phyloP scores from a whole-genome alignment of 768 basidiomycete species.

The Pholiota conissans region DNA sequence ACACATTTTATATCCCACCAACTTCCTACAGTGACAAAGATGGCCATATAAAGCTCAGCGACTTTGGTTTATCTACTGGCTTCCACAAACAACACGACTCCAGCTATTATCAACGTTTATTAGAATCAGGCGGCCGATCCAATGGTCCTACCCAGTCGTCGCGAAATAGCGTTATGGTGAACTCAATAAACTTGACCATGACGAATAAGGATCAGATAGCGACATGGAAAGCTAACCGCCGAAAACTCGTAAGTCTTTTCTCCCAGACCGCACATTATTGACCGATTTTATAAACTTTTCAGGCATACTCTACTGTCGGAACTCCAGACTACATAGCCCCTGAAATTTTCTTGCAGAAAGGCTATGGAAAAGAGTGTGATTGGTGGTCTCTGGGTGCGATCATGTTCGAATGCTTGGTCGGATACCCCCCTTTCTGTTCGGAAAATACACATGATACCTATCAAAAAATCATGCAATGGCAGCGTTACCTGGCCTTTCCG shows the following conservation, averaged over 20 bases:
- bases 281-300: constrained; percentile 2
- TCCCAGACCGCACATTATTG: neutral
- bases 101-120: constrained; percentile 86
- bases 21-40: constrained; percentile 66
- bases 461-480: constrained; percentile 97
- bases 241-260: constrained; percentile 77
- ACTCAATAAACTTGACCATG: constrained; percentile 96
- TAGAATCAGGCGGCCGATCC: constrained; percentile 64
- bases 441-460: constrained; percentile 98
- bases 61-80: constrained; percentile 98
- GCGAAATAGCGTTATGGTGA: constrained; percentile 95
- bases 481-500: constrained; percentile 81
- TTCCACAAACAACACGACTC: constrained; percentile 99
- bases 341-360: constrained; percentile 94
- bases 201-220: constrained; percentile 91
- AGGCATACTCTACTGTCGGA: constrained; percentile 98
- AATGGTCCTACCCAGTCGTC: constrained; percentile 46
- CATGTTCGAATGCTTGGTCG: constrained; percentile 97
- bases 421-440: constrained; percentile 94
- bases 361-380: constrained; percentile 98
- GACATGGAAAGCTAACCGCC: constrained; percentile 98
- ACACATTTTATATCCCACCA: constrained; percentile 33
- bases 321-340: constrained; percentile 97
- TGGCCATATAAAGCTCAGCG: constrained; percentile 96
- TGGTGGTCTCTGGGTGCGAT: constrained; percentile 99